A percentile compares a stretch with the other conserved stretches of the same genome.
phyloP scores from a whole-genome alignment of 2,329 filamentous ascomycete genomes.

The Hypocreales sp. region DNA sequence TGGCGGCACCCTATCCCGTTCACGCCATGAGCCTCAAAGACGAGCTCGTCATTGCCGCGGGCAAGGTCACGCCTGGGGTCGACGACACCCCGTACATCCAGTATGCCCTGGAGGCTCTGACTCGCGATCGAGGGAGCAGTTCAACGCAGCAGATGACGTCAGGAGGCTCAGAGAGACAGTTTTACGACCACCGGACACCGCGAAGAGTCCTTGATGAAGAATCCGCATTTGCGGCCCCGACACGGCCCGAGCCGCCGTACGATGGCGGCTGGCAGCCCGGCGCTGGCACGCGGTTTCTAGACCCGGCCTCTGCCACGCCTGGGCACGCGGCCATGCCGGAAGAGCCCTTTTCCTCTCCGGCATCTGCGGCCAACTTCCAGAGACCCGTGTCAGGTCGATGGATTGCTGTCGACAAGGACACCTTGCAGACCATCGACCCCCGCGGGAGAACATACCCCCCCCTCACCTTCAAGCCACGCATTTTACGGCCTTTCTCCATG shows the following conservation, averaged over 20 bases:
- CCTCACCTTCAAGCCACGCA: conserved; percentile 55
- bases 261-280: background rate
- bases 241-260: background rate
- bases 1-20: conserved; percentile 16
- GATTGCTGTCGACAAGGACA: conserved; percentile 19
- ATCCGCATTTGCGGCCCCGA: background rate
- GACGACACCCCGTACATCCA: conserved; percentile 81
- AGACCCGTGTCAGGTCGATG: too few relatives aligned
- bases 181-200: conserved; percentile 12
- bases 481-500: conserved; percentile 53
- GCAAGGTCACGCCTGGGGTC: conserved; percentile 54
- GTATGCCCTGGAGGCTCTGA: conserved; percentile 79
- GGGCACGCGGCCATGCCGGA: background rate
- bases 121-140: conserved; percentile 50
- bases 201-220: conserved; percentile 7
- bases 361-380: conserved; percentile 1
- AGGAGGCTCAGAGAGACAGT: conserved; percentile 15
- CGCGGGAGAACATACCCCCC: conserved; percentile 24
- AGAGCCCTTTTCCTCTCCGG: background rate
- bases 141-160: conserved; percentile 36
- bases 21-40: conserved; percentile 30
- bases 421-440: conserved; percentile 20
- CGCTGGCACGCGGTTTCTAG: background rate
- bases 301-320: background rate
- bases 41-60: conserved; percentile 31